Conservation (phyloP, 208 protist genomes). For the Crithidia expoeki region DNA sequence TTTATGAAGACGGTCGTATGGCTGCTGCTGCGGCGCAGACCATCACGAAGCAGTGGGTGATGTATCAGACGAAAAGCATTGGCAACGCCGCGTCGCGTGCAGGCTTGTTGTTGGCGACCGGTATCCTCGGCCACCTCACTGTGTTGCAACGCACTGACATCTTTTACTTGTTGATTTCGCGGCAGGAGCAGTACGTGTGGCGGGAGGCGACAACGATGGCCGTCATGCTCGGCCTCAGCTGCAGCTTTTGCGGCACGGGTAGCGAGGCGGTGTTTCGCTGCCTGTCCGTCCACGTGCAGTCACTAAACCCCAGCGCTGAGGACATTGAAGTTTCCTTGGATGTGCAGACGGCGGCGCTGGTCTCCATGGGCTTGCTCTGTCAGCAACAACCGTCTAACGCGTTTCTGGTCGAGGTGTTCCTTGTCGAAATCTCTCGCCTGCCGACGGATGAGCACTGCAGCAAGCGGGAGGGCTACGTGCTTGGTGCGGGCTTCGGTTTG, state of each 20-base stretch:
- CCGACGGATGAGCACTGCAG: conserved; percentile 88
- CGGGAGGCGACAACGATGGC: conserved; percentile 80
- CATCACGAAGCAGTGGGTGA: conserved; percentile 83
- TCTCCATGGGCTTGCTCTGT: conserved; percentile 79
- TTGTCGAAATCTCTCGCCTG: conserved; percentile 85
- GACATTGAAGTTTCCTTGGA: conserved; percentile 88
- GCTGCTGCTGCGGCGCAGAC: conserved; percentile 24
- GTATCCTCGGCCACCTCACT: conserved; percentile 76
- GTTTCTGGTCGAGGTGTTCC: conserved; percentile 82
- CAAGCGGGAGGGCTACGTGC: conserved; percentile 77
- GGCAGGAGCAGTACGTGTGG: conserved; percentile 62
- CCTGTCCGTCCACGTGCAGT: conserved; percentile 84
- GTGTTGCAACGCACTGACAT: conserved; percentile 88
- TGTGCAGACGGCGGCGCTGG: conserved; percentile 81
- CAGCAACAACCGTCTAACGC: conserved; percentile 59
- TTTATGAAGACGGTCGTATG: neutral
- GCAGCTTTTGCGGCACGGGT: conserved; percentile 83
- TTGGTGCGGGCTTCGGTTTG: conserved; percentile 78
- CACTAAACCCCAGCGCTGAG: conserved; percentile 77
- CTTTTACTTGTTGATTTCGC: conserved; percentile 78
- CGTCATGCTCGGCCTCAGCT: conserved; percentile 86
- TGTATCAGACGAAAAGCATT: conserved; percentile 86
- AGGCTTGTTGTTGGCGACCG: conserved; percentile 77
- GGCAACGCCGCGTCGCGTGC: conserved; percentile 58
- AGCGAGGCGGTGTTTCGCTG: conserved; percentile 85